These are phyloP conservation scores for Backusella morwellensis DNA, from an alignment of 192 early-diverging fungal genomes.

Conservation along the genomic window DNA sequence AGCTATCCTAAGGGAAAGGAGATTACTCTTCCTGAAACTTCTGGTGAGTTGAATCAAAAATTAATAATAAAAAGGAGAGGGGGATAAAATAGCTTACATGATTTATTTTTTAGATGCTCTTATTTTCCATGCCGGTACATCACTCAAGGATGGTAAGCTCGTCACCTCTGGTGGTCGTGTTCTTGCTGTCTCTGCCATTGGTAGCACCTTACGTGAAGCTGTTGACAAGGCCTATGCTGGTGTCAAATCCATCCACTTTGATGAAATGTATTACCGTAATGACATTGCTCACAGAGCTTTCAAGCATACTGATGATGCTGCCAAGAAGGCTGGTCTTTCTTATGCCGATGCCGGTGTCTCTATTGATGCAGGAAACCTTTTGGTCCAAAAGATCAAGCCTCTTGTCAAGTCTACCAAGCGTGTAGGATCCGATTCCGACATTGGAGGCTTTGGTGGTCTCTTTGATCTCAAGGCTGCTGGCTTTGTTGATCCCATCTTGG, in stretches of 20 bases:
- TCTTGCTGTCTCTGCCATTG: constrained; percentile 86
- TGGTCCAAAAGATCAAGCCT: constrained; percentile 96
- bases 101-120: constrained; percentile 36
- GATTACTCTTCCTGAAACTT: constrained; percentile 59
- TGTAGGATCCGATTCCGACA: constrained; percentile 91
- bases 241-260: constrained; percentile 73
- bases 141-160: constrained; percentile 52
- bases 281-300: constrained; percentile 82
- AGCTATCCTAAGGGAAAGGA: constrained; percentile 76
- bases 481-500: constrained; percentile 89
- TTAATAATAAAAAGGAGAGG: not conserved
- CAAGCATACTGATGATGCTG: constrained; percentile 34
- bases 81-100: constrained; percentile 27
- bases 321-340: constrained; percentile 62
- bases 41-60: constrained; percentile 9
- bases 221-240: constrained; percentile 75
- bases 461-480: constrained; percentile 96
- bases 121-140: constrained; percentile 96
- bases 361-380: constrained; percentile 93
- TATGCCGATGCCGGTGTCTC: constrained; percentile 96
- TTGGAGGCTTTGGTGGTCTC: constrained; percentile 97
- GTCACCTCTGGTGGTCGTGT: constrained; percentile 95
- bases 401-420: constrained; percentile 92
- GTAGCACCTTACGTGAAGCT: constrained; percentile 69
- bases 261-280: constrained; percentile 82